Conservation (phyloP, 2,329 filamentous ascomycete species). For the Aureobasidium pullulans region DNA sequence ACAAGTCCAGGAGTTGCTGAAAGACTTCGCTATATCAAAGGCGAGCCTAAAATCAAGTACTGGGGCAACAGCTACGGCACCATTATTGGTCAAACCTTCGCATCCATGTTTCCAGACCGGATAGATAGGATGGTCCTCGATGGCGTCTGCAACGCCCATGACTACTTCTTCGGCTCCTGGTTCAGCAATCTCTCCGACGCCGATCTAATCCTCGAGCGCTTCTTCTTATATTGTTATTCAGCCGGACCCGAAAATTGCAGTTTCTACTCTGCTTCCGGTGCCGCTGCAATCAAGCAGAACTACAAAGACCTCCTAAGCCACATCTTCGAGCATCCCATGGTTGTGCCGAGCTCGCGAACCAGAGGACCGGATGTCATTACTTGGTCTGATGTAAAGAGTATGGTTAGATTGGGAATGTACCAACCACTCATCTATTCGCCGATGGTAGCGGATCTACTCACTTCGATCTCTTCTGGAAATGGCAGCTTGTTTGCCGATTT, state of each 20-base stretch:
- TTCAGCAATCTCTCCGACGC: conserved; percentile 43
- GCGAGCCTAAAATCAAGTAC: conserved; percentile 21
- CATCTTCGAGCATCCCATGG: conserved; percentile 35
- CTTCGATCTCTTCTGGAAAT: conserved; percentile 24
- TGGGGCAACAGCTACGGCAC: conserved; percentile 43
- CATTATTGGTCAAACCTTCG: conserved; percentile 40
- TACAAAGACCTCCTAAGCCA: conserved; percentile 33
- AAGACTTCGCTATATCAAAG: neutral
- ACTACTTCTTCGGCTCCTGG: conserved; percentile 45
- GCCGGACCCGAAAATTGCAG: conserved; percentile 41
- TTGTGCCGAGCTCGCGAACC: conserved; percentile 33
- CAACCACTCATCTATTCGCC: conserved; percentile 26
- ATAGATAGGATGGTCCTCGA: conserved; percentile 38
- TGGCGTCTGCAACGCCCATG: conserved; percentile 35
- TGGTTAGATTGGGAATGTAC: conserved; percentile 31
- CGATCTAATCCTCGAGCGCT: conserved; percentile 48
- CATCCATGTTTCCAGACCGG: conserved; percentile 38
- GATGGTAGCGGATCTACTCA: conserved; percentile 25
- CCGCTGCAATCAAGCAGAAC: conserved; percentile 29
- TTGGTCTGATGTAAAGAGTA: conserved; percentile 28
- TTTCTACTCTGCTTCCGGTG: conserved; percentile 29
- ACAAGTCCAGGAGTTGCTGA: neutral
- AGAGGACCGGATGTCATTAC: conserved; percentile 28
- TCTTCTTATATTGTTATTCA: conserved; percentile 47
- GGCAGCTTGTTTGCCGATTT: conserved; percentile 26